Base-by-base conservation (phyloP, 352 stramenopile genomes). In the Elongisporangium prolatum region DNA sequence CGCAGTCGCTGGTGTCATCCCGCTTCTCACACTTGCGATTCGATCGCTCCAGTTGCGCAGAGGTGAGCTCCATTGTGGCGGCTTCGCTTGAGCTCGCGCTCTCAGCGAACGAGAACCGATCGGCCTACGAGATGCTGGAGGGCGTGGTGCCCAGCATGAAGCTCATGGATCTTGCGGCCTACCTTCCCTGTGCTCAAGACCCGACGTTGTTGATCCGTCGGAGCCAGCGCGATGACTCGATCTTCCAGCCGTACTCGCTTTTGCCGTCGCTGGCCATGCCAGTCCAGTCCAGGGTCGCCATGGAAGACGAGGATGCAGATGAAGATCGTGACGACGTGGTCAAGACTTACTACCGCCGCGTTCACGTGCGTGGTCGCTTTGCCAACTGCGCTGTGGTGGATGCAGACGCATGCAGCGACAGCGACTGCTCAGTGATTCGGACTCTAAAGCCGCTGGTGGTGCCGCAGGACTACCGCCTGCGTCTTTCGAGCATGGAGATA, bases 91-190 rank as follows among this genome's bases (percentile, higher is more conserved):
- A 86, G 13, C 52, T 84, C 9, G 73, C 74, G 2, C 48, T 89
- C 37, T 82, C 75, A 1, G 65, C 67, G 5, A 72, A 85, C 34
- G 67, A 65, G 18, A 49, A 57, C 4, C 59, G 17, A 25, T 71
- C 75, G 7, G 65, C 65, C 14, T 79, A 78, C 54, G 69, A 67
- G n/a, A 52, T 89, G 16, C 8, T 83, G 17, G 75, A 85, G 40
- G 75, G 78, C 0, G 55, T 86, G 28, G 20, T 65, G 4, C 67
- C 76, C 0, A 84, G 67, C 47, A 86, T 79, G 71, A 91, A 86
- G 54, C 54, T 89, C 6, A 44, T 79, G 7, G 77, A 87, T 48
- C 56, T 93, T 13, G 69, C 67, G 9, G 75, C 74, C 7, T 70
- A 60, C 9, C 80, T 80, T 40, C 82, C 79, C 14, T 60, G 74